Base-by-base conservation (phyloP, 2,329 filamentous ascomycete genomes). In the Penicillium sp. region DNA sequence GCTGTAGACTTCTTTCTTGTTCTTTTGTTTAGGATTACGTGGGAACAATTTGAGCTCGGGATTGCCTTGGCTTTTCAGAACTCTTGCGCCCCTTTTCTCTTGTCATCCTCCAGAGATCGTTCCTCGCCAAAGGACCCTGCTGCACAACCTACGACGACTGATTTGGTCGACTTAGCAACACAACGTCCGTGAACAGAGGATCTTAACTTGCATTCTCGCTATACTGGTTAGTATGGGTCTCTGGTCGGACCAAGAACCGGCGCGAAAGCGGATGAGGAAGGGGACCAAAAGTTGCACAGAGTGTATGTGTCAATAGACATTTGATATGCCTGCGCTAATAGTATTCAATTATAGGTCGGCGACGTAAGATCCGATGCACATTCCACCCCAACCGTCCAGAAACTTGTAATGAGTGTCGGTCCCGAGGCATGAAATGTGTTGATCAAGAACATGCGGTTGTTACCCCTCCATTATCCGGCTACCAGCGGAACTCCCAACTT, bases 311-410 rank as follows among this genome's bases (percentile, higher is more conserved):
- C 25, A 29, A 31, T 27, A 21, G 25, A 44, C 21, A 13, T 35
- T 50, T 35, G 29, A 6, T 44, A 29, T 41, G 6, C 16, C 9
- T 1, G 8, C 27, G 35, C 45, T 35, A 27, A 56, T 42, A 29
- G 15, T 29, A 32, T 51, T 48, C 21, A 4, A 32, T 31, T n/a
- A 41, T 49, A 73, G 71, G 71, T 57, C 65, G 74, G 40, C 68
- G 74, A 50, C 70, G 74, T 39, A 77, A 77, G 56, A 76, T 76
- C 53, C 73, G 73, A 53, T 77, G 74, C 54, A 75, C 70, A n/a
- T 74, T 69, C 40, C 65, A 69, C 46, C 52, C 67, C 15, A 66
- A 68, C 45, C 61, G 68, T 34, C 63, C 66, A 5, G 67, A 65
- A 21, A 52, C 67, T 25, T 77, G 74, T 63, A 74, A 74, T 56